These are phyloP conservation scores for Kockovaella imperatae DNA, from an alignment of 768 basidiomycete genomes.

Conservation along the genomic window DNA sequence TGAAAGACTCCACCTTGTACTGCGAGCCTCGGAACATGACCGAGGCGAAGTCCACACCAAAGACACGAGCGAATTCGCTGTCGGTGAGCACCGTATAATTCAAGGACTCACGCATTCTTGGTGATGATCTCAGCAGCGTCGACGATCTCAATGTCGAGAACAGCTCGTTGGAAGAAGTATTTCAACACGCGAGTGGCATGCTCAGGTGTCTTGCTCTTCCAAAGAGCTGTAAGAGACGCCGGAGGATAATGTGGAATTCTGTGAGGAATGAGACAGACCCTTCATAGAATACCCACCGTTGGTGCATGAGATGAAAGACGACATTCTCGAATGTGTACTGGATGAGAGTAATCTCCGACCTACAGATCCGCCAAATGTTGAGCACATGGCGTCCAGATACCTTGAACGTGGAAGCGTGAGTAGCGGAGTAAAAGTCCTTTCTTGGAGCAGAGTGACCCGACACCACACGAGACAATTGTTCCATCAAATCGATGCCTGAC, in stretches of 20 bases:
- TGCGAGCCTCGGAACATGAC: constrained; percentile 92
- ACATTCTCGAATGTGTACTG: constrained; percentile 87
- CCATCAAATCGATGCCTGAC: constrained; percentile 63
- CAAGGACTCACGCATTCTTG: constrained; percentile 68
- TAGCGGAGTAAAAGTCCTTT: constrained; percentile 56
- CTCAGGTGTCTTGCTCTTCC: constrained; percentile 53
- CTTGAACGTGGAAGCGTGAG: constrained; percentile 72
- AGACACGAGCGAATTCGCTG: constrained; percentile 95
- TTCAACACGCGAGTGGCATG: constrained; percentile 55
- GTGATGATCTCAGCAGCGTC: constrained; percentile 73
- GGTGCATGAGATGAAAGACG: constrained; percentile 67
- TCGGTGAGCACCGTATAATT: not conserved
- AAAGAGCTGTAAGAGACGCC: constrained; percentile 62
- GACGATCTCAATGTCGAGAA: constrained; percentile 68
- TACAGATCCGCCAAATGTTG: constrained; percentile 87
- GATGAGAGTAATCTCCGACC: constrained; percentile 66
- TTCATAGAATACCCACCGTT: constrained; percentile 52
- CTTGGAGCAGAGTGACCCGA: constrained; percentile 33
- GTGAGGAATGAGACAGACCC: constrained; percentile 5
- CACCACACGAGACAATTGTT: constrained; percentile 69
- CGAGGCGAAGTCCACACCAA: constrained; percentile 93
- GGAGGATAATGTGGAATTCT: constrained; percentile 71
- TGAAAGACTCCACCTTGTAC: constrained; percentile 97
- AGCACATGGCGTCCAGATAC: constrained; percentile 82
- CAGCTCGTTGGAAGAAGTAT: constrained; percentile 60